Percentiles rank a stretch among this genome's conserved stretches.
Evolutionary conservation across 805 yeast genomes (phyloP).

Genomic region (Starmerella vaccinii): DNA sequence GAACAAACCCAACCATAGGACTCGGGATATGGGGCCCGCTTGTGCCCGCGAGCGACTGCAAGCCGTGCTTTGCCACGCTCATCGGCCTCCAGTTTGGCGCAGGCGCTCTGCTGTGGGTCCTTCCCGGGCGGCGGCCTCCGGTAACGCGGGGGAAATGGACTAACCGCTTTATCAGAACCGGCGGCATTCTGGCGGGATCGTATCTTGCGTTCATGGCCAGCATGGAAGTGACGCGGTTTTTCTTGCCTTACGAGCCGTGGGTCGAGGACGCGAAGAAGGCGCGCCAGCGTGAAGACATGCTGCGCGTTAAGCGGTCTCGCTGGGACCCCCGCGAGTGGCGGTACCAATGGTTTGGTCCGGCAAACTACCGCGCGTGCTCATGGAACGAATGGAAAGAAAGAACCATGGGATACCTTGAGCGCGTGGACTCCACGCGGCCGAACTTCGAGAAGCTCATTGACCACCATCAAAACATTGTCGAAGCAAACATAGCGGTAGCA

Average conservation of each 20-base stretch:
- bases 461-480: slow-evolving; percentile 1
- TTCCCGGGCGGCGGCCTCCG: slow-evolving; percentile 22
- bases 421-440: slow-evolving; percentile 15
- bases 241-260: slow-evolving; percentile 53
- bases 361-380: slow-evolving; percentile 43
- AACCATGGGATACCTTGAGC: slow-evolving; percentile 20
- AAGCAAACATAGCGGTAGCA: slow-evolving; percentile 8
- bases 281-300: slow-evolving; percentile 2
- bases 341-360: slow-evolving; percentile 61
- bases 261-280: slow-evolving; percentile 47
- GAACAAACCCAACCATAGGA: slow-evolving; percentile 45
- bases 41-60: slow-evolving; percentile 62
- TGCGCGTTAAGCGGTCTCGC: background rate
- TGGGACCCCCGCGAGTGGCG: slow-evolving; percentile 11
- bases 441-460: background rate
- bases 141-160: slow-evolving; percentile 20
- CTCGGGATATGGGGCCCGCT: slow-evolving; percentile 58
- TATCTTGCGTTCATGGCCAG: slow-evolving; percentile 44
- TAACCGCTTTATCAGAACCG: slow-evolving; percentile 28
- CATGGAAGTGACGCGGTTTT: slow-evolving; percentile 45
- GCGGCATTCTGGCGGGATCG: slow-evolving; percentile 37
- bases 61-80: slow-evolving; percentile 42
- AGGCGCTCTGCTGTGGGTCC: slow-evolving; percentile 35
- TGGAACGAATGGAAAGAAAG: slow-evolving; percentile 27
- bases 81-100: slow-evolving; percentile 44